These are phyloP conservation scores for Datisca glomerata DNA, from an alignment of 306 rosid genomes.

Conservation along the genomic window DNA sequence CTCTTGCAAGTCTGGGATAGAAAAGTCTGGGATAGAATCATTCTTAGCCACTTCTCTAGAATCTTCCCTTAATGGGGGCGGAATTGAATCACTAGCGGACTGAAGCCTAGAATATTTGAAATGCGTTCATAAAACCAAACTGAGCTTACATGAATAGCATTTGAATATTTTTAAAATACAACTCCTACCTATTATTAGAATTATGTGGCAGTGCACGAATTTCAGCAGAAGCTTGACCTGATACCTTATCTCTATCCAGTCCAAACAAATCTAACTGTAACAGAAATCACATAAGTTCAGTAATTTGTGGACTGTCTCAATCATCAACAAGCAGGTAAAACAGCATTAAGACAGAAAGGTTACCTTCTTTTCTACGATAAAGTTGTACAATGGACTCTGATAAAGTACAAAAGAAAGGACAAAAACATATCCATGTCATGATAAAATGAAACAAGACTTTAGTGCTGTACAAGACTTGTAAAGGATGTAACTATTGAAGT, in stretches of 20 bases:
- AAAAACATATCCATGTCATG: constrained; percentile 8
- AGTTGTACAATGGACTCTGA: constrained; percentile 92
- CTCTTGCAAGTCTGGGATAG: constrained; percentile 21
- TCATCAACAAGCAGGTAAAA: constrained; percentile 9
- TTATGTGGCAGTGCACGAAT: constrained; percentile 21
- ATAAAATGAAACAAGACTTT: constrained; percentile 4
- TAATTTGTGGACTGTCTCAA: constrained; percentile 5
- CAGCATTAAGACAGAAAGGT: constrained; percentile 4
- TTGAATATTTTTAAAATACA: constrained; percentile 8
- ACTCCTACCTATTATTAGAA: constrained; percentile 38
- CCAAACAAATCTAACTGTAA: constrained; percentile 73
- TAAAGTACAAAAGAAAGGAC: constrained; percentile 4
- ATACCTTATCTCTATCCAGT: constrained; percentile 63
- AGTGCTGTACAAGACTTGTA: background rate
- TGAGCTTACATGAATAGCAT: constrained; percentile 5
- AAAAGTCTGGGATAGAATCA: constrained; percentile 12
- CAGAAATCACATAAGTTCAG: constrained; percentile 11
- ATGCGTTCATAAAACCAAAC: constrained; percentile 13
- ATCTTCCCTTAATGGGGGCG: constrained; percentile 15
- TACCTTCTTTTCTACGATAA: constrained; percentile 77
- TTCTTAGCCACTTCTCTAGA: constrained; percentile 28
- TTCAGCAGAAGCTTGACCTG: constrained; percentile 72
- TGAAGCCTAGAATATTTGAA: constrained; percentile 33
- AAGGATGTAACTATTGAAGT: constrained; percentile 4
- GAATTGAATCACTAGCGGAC: constrained; percentile 24